phyloP scores from a whole-genome alignment of 164 flowering plant species.

The Nymphaea colorata region DNA sequence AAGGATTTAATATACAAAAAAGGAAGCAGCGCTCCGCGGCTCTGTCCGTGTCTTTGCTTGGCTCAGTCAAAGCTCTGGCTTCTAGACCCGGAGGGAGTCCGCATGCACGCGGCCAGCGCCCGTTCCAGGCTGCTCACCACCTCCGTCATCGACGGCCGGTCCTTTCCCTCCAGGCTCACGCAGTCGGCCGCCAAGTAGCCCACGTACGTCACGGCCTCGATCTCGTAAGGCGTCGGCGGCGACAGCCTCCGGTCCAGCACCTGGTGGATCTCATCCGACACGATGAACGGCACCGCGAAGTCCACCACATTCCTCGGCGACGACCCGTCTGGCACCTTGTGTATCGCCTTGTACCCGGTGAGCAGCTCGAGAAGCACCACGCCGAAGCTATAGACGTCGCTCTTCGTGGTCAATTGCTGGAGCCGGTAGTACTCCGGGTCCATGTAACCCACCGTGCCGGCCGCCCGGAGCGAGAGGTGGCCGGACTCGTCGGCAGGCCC shows the following conservation, averaged over 20 bases:
- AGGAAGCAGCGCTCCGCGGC: neutral
- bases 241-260: conserved; percentile 52
- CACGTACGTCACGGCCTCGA: conserved; percentile 55
- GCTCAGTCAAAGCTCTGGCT: neutral
- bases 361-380: conserved; percentile 63
- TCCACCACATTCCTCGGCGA: conserved; percentile 68
- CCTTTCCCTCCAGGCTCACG: conserved; percentile 36
- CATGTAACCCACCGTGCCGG: conserved; percentile 83
- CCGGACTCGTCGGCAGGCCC: conserved; percentile 45
- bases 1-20: no score
- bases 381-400: conserved; percentile 87
- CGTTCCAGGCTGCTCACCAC: conserved; percentile 47
- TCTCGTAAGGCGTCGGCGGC: conserved; percentile 72
- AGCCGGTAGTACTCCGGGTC: conserved; percentile 82
- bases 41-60: neutral
- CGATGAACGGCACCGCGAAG: conserved; percentile 48
- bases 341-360: conserved; percentile 65
- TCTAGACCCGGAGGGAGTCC: conserved; percentile 8
- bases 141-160: conserved; percentile 64
- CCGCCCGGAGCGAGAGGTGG: conserved; percentile 48
- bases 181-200: conserved; percentile 79
- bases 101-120: conserved; percentile 42
- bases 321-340: conserved; percentile 29
- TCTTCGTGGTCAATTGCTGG: conserved; percentile 49
- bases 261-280: conserved; percentile 45